Evolutionary conservation across 2,329 filamentous ascomycete genomes (phyloP), one percentile per base, ranked within the genome.

Genomic region (Xylariaceae sp.): DNA sequence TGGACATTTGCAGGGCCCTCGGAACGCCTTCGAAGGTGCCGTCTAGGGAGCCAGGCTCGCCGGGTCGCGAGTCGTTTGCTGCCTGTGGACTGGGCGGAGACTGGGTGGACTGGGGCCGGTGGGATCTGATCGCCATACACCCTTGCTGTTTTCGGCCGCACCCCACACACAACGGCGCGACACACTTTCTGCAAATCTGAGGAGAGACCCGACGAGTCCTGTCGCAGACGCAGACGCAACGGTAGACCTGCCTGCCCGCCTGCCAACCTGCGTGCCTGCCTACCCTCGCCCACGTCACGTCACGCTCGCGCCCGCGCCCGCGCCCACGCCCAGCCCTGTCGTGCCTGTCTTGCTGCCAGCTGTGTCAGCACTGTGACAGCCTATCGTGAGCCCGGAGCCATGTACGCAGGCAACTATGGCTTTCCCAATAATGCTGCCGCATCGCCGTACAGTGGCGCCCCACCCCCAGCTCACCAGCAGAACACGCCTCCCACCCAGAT

Each of bases 331-430:
- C 38, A 42, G 40, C 40, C 39, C 40, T 36, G 31, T 37, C 41
- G 17, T 31, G 49, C 47, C 48, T 45, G 50, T 48, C 50, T 48
- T n/a, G n/a, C 50, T 49, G 49, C 45, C 49, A 46, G 49, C 49
- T 53, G 50, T 46, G 45, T 41, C 44, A 45, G 46, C 43, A 42
- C 42, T 33, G 46, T 51, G 39, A 44, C 42, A 48, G 47, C 48
- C 47, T 49, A 50, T 50, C 45, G 48, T 46, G 48, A n/a, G n/a
- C n/a, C n/a, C n/a, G n/a, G n/a, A 60, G 59, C 58, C 61, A 75
- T 75, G 71, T 75, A 75, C 59, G 62, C 63, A 52, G 58, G 64
- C 53, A 67, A 66, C 50, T 75, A 72, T 60, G 68, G 66, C 52
- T 74, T 69, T 56, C 61, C 65, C 56, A 68, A 67, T 58, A 64